A percentile compares a stretch with the other conserved stretches of the same genome.
These are phyloP conservation scores for Alloteropsis angusta DNA, from an alignment of 202 grass and related monocot genomes.

Conservation along the genomic window DNA sequence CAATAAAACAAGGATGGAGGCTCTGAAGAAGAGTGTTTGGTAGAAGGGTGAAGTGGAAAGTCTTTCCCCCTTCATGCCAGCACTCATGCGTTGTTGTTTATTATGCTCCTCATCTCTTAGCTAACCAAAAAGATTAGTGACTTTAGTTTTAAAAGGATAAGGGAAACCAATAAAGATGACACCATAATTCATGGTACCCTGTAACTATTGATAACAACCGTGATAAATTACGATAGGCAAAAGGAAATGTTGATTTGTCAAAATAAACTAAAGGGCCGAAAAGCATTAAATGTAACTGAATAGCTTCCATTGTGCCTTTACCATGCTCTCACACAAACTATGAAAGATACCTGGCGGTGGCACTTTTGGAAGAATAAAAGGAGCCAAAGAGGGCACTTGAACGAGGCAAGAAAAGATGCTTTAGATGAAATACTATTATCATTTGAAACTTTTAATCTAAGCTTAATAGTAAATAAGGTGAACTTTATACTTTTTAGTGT, in stretches of 20 bases:
- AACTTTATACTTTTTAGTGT: neutral
- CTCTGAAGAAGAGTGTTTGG: neutral
- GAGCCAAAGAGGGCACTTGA: slow-evolving; percentile 1
- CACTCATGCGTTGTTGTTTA: neutral
- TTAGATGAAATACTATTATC: neutral
- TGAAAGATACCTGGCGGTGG: neutral
- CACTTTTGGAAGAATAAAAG: neutral
- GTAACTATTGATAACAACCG: neutral
- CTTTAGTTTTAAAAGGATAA: neutral
- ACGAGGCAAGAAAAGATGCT: neutral
- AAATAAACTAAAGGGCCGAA: slow-evolving; percentile 1
- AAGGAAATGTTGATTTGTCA: slow-evolving; percentile 4
- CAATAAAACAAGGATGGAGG: neutral
- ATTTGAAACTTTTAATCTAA: neutral
- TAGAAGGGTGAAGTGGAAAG: neutral
- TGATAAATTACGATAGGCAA: neutral
- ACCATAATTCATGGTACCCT: neutral
- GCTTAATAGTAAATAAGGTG: neutral
- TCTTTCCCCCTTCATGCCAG: no score
- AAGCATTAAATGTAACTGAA: slow-evolving; percentile 15
- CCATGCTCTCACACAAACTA: slow-evolving; percentile 11
- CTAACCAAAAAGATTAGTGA: no score
- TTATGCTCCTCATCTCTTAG: neutral
- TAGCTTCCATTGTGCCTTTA: slow-evolving; percentile 25
- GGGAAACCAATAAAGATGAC: neutral